Percentiles rank a stretch among this genome's conserved stretches.
These are phyloP conservation scores for Rhodotorula sp. DNA, from an alignment of 1,284 basidiomycete species.

Conservation along the genomic window DNA sequence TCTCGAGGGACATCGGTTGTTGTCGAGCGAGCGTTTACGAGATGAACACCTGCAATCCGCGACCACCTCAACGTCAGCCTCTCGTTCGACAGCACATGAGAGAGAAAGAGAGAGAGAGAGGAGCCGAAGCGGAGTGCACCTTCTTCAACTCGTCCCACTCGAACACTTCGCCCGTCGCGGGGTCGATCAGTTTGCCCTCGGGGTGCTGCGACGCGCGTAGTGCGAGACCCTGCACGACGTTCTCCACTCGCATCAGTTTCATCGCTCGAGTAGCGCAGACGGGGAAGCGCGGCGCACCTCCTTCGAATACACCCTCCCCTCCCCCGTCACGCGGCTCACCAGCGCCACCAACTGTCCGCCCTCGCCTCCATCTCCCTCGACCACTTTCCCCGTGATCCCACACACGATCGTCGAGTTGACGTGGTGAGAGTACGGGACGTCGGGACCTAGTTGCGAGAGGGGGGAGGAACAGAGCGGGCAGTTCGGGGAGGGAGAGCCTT, in stretches of 20 bases:
- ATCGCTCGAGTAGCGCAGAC: too few species aligned
- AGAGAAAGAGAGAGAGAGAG: background rate
- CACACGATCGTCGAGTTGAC: slow-evolving; percentile 95
- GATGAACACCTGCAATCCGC: slow-evolving; percentile 63
- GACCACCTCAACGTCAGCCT: background rate
- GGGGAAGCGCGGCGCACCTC: slow-evolving; percentile 66
- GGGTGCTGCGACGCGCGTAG: slow-evolving; percentile 76
- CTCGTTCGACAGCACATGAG: too few species aligned
- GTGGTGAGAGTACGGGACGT: slow-evolving; percentile 91
- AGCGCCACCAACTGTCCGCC: slow-evolving; percentile 37
- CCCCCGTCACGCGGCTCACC: slow-evolving; percentile 70
- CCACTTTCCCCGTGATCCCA: slow-evolving; percentile 81
- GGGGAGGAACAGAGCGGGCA: slow-evolving; percentile 80
- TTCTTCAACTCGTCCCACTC: slow-evolving; percentile 70
- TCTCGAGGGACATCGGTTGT: too few species aligned
- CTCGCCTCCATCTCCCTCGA: slow-evolving; percentile 68
- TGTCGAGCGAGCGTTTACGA: slow-evolving; percentile 53
- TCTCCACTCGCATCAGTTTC: background rate
- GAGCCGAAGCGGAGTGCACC: slow-evolving; percentile 69
- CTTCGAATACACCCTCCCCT: slow-evolving; percentile 87
- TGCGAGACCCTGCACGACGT: slow-evolving; percentile 64
- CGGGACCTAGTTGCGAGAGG: slow-evolving; percentile 71
- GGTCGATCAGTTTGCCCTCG: slow-evolving; percentile 72
- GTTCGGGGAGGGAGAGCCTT: slow-evolving; percentile 56
- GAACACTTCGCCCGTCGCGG: slow-evolving; percentile 67